These are phyloP conservation scores for Ogataea salicorniae DNA, from an alignment of 805 yeast species.

Conservation along the genomic window DNA sequence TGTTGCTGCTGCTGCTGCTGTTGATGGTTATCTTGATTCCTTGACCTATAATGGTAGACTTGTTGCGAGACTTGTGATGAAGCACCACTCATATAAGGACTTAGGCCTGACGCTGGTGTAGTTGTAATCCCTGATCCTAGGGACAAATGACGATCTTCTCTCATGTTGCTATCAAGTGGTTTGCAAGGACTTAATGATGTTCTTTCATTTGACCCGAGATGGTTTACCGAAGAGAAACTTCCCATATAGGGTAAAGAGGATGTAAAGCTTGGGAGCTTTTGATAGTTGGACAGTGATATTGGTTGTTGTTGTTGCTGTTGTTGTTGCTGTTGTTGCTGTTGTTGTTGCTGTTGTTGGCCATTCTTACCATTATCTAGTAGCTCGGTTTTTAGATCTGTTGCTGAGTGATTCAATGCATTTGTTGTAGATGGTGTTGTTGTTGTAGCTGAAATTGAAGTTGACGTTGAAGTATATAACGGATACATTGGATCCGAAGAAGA, in stretches of 20 bases:
- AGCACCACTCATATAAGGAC: no score
- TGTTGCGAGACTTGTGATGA: no score
- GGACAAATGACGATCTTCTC: not conserved
- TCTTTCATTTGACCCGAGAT: slow-evolving; percentile 24
- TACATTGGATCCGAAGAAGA: no score
- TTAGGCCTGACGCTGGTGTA: no score
- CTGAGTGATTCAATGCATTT: no score
- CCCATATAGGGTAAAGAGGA: slow-evolving; percentile 15
- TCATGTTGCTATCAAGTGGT: slow-evolving; percentile 3
- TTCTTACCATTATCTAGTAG: no score
- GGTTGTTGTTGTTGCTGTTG: not conserved
- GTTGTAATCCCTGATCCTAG: no score
- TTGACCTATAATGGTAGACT: no score
- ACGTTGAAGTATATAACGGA: not conserved
- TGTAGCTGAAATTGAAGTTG: not conserved
- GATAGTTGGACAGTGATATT: not conserved
- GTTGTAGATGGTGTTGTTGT: no score
- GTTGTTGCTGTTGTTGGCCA: not conserved
- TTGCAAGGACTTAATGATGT: slow-evolving; percentile 7
- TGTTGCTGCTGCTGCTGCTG: not conserved
- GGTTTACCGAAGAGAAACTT: slow-evolving; percentile 9
- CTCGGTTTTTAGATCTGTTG: no score
- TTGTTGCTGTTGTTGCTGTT: not conserved
- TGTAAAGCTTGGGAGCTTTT: slow-evolving; percentile 8
- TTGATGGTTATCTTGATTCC: not conserved